A percentile compares a stretch with the other conserved stretches of the same genome.
phyloP scores from a whole-genome alignment of 2,329 filamentous ascomycete species.

The Ceratocystis albifundus region DNA sequence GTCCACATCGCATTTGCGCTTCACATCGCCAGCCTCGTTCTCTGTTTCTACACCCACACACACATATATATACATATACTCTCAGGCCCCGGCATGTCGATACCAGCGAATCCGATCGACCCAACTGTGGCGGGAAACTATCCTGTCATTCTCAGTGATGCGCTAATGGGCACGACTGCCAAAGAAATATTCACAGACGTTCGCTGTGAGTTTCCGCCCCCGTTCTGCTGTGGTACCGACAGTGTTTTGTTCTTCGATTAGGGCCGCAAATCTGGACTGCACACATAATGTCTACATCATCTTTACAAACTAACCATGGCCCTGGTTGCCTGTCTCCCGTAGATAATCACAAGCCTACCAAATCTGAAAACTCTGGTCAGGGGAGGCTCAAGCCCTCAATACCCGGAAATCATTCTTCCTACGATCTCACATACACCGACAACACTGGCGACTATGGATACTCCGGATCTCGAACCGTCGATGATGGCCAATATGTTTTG shows the following conservation, averaged over 20 bases:
- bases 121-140: slow-evolving; percentile 51
- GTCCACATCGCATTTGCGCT: not conserved
- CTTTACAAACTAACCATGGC: not conserved
- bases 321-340: slow-evolving; percentile 6
- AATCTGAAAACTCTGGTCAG: slow-evolving; percentile 35
- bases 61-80: not conserved
- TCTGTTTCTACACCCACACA: not conserved
- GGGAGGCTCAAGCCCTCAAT: slow-evolving; percentile 40
- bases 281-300: not conserved
- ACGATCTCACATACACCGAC: slow-evolving; percentile 45
- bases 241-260: not conserved
- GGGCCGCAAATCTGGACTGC: not conserved
- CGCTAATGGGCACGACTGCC: slow-evolving; percentile 43
- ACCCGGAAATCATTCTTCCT: slow-evolving; percentile 40
- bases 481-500: slow-evolving; percentile 51
- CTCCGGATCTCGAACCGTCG: slow-evolving; percentile 46
- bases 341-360: slow-evolving; percentile 54
- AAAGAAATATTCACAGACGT: slow-evolving; percentile 51
- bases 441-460: slow-evolving; percentile 48
- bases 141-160: slow-evolving; percentile 52
- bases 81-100: slow-evolving; percentile 5
- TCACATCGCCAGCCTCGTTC: not conserved
- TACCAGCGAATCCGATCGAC: slow-evolving; percentile 36
- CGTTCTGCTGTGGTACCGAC: slow-evolving; percentile 9
- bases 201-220: slow-evolving; percentile 36